These are phyloP conservation scores for Penicillium waksmanii DNA, from an alignment of 495 filamentous ascomycete species.

Conservation along the genomic window DNA sequence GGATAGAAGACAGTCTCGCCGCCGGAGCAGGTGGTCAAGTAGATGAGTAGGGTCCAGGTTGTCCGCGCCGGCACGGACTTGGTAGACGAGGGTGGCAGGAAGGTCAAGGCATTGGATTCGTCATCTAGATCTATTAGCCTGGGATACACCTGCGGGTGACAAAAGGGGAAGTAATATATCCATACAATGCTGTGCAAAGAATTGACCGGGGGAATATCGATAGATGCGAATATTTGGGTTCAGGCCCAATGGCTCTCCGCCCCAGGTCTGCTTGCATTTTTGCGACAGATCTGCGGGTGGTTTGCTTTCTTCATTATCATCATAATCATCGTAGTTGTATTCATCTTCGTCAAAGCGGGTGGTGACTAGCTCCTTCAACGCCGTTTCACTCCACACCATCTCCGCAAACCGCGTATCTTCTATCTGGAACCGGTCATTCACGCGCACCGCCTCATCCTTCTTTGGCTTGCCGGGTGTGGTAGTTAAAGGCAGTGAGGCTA, in stretches of 20 bases:
- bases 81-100: conserved; percentile 48
- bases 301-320: conserved; percentile 12
- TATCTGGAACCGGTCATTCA: conserved; percentile 91
- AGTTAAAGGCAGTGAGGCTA: conserved; percentile 70
- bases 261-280: conserved; percentile 59
- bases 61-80: conserved; percentile 66
- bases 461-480: conserved; percentile 87
- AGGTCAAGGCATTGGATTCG: conserved; percentile 70
- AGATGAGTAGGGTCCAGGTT: conserved; percentile 91
- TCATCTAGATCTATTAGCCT: conserved; percentile 57
- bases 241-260: conserved; percentile 80
- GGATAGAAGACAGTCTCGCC: conserved; percentile 95
- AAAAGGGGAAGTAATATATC: conserved; percentile 30
- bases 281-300: conserved; percentile 4
- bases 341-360: conserved; percentile 32
- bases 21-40: conserved; percentile 78
- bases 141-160: neutral
- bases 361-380: conserved; percentile 36
- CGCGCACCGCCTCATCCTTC: conserved; percentile 79
- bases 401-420: conserved; percentile 76
- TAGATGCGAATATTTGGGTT: conserved; percentile 92
- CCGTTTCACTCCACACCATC: conserved; percentile 64
- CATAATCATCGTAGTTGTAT: conserved; percentile 50
- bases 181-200: conserved; percentile 85
- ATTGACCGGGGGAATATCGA: conserved; percentile 84